Percentiles rank a stretch among this genome's conserved stretches.
phyloP scores from a whole-genome alignment of 2,329 filamentous ascomycete species.

The Phyllosticta paracitricarpa region DNA sequence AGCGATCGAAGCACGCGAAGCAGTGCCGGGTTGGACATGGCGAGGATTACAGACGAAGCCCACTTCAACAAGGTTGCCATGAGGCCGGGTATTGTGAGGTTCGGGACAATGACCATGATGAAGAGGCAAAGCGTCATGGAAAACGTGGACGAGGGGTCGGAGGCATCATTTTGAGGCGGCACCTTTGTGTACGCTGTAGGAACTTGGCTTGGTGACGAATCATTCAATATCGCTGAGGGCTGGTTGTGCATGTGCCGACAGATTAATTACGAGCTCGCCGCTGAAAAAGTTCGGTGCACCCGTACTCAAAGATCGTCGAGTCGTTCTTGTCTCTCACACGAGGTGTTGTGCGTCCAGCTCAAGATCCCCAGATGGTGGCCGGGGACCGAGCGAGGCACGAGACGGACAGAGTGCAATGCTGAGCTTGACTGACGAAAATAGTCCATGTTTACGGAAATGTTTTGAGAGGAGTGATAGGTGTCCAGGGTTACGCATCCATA shows the following conservation, averaged over 20 bases:
- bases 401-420: background rate
- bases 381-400: slow-evolving; percentile 10
- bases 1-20: background rate
- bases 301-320: slow-evolving; percentile 11
- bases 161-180: background rate
- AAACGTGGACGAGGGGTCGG: slow-evolving; percentile 1
- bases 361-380: slow-evolving; percentile 8
- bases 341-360: slow-evolving; percentile 8
- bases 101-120: background rate
- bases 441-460: background rate
- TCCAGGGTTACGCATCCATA: background rate
- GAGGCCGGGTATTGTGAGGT: slow-evolving; percentile 5
- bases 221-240: background rate
- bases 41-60: background rate
- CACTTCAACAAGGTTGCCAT: background rate
- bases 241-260: slow-evolving; percentile 4
- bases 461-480: background rate
- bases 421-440: background rate
- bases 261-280: slow-evolving; percentile 11
- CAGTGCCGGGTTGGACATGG: background rate
- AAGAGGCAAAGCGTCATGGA: slow-evolving; percentile 3
- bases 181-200: background rate
- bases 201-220: background rate
- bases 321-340: slow-evolving; percentile 10
- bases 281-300: slow-evolving; percentile 8